These are phyloP conservation scores for Purpureocillium lavendulum DNA, from an alignment of 2,329 filamentous ascomycete species.

Conservation along the genomic window DNA sequence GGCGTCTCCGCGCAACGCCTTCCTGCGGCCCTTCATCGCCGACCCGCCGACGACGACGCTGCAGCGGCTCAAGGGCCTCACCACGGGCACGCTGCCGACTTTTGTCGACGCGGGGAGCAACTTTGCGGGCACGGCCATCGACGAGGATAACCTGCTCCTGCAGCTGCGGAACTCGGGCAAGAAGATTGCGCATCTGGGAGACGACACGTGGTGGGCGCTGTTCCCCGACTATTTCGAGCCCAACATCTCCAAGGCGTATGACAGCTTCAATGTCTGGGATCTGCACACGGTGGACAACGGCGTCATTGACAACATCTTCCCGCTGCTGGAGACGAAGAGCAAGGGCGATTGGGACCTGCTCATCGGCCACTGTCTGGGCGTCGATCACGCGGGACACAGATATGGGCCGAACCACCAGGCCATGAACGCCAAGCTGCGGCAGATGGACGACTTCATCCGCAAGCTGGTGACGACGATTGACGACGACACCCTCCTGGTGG, in stretches of 20 bases:
- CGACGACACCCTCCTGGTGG: slow-evolving; percentile 77
- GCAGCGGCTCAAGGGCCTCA: slow-evolving; percentile 86
- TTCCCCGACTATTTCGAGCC: slow-evolving; percentile 91
- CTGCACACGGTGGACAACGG: slow-evolving; percentile 95
- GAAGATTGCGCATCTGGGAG: slow-evolving; percentile 86
- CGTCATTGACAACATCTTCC: slow-evolving; percentile 83
- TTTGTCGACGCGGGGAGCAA: slow-evolving; percentile 92
- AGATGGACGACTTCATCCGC: slow-evolving; percentile 80
- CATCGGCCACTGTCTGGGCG: slow-evolving; percentile 87
- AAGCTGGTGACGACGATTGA: slow-evolving; percentile 66
- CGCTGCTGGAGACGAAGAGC: slow-evolving; percentile 60
- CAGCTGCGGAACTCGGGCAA: slow-evolving; percentile 57
- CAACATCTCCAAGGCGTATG: slow-evolving; percentile 79
- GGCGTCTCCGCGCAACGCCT: slow-evolving; percentile 68
- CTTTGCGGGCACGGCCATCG: slow-evolving; percentile 90
- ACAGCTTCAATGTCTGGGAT: slow-evolving; percentile 98
- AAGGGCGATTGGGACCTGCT: slow-evolving; percentile 81
- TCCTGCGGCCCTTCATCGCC: slow-evolving; percentile 90
- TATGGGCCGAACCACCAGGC: slow-evolving; percentile 90
- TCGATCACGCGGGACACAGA: slow-evolving; percentile 93
- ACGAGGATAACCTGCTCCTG: slow-evolving; percentile 75
- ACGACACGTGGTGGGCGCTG: slow-evolving; percentile 91
- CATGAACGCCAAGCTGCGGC: slow-evolving; percentile 81
- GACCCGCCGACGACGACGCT: slow-evolving; percentile 92
- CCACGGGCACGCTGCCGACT: slow-evolving; percentile 88